Evolutionary conservation across 139 green algal genomes (phyloP), one percentile per base, ranked within the genome.

Genomic region (Chlamydomonas applanata): DNA sequence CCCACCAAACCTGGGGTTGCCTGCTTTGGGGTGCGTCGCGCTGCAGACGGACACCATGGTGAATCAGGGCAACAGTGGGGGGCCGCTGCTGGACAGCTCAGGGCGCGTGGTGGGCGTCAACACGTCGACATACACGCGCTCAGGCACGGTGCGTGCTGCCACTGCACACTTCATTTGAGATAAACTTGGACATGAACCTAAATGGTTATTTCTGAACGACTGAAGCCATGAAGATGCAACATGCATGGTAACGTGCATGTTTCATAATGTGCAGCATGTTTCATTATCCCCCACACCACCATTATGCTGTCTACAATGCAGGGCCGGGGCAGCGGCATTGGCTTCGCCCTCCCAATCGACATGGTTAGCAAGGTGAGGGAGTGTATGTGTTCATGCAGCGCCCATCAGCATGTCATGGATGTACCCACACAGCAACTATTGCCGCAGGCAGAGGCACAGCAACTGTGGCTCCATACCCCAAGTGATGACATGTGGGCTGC

Each of bases 11-110:
- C n/a, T n/a, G n/a, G n/a, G n/a, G n/a, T n/a, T n/a, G n/a, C n/a
- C 59, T 66, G 59, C 59, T 27, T 40, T 5, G 3, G 13, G 59
- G 13, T 34, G 11, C n/a, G 16, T 64, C 22, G 13, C 16, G 11
- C 29, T 86, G 61, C 89, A 96, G 82, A 96, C 87, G 4, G 94
- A 98, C 77, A 91, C 94, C 7, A 77, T 84, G 1, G 92, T 98
- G 74, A 95, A 90, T 34, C 71, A 76, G 0, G 90, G 88, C 57
- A 97, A 91, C 80, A 87, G 78, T 22, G 93, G 93, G 1, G 93
- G 93, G 0, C 84, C 93, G 0, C 81, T 98, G 71, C 75, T 98
- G 13, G 89, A 97, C 78, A 88, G 85, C 0, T 76, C 68, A 40
- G 93, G 83, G 1, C 77, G 75, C 1, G 63, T 93, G 16, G 74